Evolutionary conservation across 1,284 basidiomycete genomes (phyloP).

Genomic region (Clitocybe nebularis): DNA sequence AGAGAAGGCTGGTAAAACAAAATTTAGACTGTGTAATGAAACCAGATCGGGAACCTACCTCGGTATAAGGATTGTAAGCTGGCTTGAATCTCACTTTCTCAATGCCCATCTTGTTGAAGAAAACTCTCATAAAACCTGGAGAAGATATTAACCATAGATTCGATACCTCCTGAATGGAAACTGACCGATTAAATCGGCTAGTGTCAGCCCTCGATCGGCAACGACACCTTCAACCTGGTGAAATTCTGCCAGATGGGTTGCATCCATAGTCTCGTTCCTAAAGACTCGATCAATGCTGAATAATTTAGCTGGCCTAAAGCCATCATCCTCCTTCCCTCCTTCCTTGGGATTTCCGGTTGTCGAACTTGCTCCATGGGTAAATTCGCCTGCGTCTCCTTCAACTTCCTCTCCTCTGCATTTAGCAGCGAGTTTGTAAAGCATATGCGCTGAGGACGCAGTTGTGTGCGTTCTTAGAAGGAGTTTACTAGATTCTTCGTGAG

Average conservation of each 20-base stretch:
- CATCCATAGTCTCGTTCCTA: constrained; percentile 98
- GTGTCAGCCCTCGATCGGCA: constrained; percentile 88
- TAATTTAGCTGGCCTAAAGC: constrained; percentile 94
- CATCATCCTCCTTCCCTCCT: constrained; percentile 45
- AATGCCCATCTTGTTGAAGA: constrained; percentile 98
- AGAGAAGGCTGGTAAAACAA: constrained; percentile 90
- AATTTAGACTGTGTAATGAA: background rate
- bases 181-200: constrained; percentile 94
- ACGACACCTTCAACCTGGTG: constrained; percentile 99
- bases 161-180: constrained; percentile 3
- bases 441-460: constrained; percentile 91
- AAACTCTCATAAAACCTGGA: constrained; percentile 94
- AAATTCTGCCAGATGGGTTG: constrained; percentile 99
- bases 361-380: constrained; percentile 32
- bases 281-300: constrained; percentile 99
- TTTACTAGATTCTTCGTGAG: constrained; percentile 85
- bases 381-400: constrained; percentile 37
- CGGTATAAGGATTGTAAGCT: constrained; percentile 95
- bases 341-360: constrained; percentile 35
- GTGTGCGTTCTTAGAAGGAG: constrained; percentile 96
- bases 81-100: constrained; percentile 95
- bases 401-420: constrained; percentile 62
- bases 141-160: constrained; percentile 1
- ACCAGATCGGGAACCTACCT: constrained; percentile 46
- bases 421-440: constrained; percentile 91